Conservation (phyloP, 106 monocot species). For the Gastrodia elata region DNA sequence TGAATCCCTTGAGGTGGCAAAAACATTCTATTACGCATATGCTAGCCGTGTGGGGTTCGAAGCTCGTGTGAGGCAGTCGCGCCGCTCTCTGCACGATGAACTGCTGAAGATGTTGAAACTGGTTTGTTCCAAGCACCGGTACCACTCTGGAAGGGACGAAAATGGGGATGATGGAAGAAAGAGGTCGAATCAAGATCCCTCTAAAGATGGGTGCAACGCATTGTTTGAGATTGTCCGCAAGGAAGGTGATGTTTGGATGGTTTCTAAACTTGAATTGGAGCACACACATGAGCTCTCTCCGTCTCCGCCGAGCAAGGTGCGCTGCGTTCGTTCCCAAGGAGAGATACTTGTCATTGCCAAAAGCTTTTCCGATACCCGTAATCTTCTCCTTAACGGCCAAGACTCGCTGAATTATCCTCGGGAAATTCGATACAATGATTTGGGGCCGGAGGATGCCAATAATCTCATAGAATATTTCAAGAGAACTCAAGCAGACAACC, state of each 20-base stretch:
- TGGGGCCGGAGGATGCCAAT: constrained; percentile 59
- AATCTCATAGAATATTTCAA: constrained; percentile 51
- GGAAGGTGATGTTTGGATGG: constrained; percentile 45
- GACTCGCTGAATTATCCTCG: constrained; percentile 30
- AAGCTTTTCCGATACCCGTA: constrained; percentile 61
- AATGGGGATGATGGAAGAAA: constrained; percentile 35
- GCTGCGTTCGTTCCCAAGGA: constrained; percentile 66
- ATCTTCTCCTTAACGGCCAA: constrained; percentile 57
- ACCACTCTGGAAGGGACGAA: constrained; percentile 59
- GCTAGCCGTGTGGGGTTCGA: constrained; percentile 70
- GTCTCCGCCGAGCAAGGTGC: constrained; percentile 47
- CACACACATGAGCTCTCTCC: constrained; percentile 56
- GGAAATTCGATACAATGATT: constrained; percentile 52
- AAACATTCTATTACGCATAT: constrained; percentile 69
- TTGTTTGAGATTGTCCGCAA: constrained; percentile 69
- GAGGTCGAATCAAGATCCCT: constrained; percentile 17
- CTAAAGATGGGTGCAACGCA: constrained; percentile 58
- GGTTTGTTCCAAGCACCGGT: constrained; percentile 62
- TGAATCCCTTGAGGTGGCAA: constrained; percentile 55
- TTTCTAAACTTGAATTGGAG: constrained; percentile 55
- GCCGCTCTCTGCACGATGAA: constrained; percentile 53
- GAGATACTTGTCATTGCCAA: constrained; percentile 77
- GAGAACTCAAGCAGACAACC: constrained; percentile 38
- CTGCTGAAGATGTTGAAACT: constrained; percentile 62
- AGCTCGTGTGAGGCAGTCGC: constrained; percentile 69